These are phyloP conservation scores for Kappamyces sp. DNA, from an alignment of 192 early-diverging fungal species.

Conservation along the genomic window DNA sequence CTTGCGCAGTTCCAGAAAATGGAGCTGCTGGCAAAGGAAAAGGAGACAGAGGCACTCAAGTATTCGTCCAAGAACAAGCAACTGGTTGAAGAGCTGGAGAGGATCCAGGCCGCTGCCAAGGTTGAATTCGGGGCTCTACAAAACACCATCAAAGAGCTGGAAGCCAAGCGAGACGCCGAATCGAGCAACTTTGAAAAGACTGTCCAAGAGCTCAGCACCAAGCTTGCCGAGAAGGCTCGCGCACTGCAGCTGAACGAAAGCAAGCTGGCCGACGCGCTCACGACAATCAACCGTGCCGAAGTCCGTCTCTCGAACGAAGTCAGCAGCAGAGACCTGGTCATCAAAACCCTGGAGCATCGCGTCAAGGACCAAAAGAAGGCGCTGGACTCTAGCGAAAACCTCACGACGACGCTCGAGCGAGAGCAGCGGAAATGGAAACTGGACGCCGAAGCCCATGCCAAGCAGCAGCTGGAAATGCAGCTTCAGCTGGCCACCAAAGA, in stretches of 20 bases:
- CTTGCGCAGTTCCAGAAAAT: no score
- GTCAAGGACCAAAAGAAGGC: not conserved
- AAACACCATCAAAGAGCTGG: no score
- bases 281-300: conserved; percentile 5
- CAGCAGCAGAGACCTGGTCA: not conserved
- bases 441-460: not conserved
- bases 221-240: conserved; percentile 1
- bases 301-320: conserved; percentile 9
- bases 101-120: not conserved
- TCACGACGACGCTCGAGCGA: not conserved
- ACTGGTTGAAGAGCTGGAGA: conserved; percentile 1
- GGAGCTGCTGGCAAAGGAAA: no score
- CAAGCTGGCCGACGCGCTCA: not conserved
- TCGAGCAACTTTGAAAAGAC: not conserved
- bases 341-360: conserved; percentile 6
- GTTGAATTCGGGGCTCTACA: not conserved
- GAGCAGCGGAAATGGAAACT: not conserved
- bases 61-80: no score
- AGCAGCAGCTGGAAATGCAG: not conserved
- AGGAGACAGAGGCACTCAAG: no score
- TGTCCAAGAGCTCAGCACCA: not conserved
- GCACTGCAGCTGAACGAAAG: conserved; percentile 7
- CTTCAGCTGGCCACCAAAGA: not conserved
- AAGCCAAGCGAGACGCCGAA: not conserved
- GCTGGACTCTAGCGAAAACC: not conserved